These are phyloP conservation scores for Colletotrichum sp. DNA, from an alignment of 2,329 filamentous ascomycete genomes.

Conservation along the genomic window DNA sequence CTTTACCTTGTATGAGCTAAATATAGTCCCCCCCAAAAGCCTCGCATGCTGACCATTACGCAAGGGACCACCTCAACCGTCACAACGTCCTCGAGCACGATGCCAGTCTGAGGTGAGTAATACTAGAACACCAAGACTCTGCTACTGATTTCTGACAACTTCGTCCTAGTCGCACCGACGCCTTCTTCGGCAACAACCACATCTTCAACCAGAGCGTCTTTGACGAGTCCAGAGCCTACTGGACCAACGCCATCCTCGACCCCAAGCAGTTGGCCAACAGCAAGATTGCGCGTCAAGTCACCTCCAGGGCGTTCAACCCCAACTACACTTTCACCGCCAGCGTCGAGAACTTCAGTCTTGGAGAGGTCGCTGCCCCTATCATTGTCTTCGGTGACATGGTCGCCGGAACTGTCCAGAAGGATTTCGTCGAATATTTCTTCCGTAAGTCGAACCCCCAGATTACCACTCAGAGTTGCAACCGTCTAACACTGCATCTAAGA, in stretches of 20 bases:
- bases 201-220: conserved; percentile 59
- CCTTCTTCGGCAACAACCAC: conserved; percentile 54
- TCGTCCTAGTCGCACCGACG: conserved; percentile 46
- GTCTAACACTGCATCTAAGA: not conserved
- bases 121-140: too few relatives aligned
- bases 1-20: conserved; percentile 36
- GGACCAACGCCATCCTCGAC: conserved; percentile 44
- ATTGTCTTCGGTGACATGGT: conserved; percentile 51
- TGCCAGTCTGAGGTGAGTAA: conserved; percentile 44
- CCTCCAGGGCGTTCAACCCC: conserved; percentile 51
- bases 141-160: not conserved
- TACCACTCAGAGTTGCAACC: not conserved
- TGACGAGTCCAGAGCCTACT: conserved; percentile 48
- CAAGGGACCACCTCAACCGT: conserved; percentile 43
- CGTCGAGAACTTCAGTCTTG: conserved; percentile 50
- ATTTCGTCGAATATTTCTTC: conserved; percentile 50
- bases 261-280: conserved; percentile 48
- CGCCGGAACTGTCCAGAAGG: conserved; percentile 40
- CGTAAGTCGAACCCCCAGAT: conserved; percentile 31
- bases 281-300: conserved; percentile 47
- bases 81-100: conserved; percentile 57
- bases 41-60: not conserved
- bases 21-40: not conserved
- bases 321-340: conserved; percentile 48
- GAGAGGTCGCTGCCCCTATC: conserved; percentile 55